phyloP scores from a whole-genome alignment of 2,329 filamentous ascomycete genomes.

The Talaromyces sp. region DNA sequence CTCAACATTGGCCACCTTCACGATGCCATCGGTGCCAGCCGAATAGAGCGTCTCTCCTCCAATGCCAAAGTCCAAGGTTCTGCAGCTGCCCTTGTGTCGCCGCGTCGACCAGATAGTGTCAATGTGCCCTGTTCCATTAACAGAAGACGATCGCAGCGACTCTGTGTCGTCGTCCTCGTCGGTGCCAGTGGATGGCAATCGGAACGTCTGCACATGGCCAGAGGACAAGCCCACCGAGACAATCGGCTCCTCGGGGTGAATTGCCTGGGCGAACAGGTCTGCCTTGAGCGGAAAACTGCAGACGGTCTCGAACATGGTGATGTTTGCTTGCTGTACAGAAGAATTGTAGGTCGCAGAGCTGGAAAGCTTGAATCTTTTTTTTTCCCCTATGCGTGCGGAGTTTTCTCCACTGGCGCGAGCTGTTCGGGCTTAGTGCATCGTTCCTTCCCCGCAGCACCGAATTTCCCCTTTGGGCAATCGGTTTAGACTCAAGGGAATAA shows the following conservation, averaged over 20 bases:
- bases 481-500: not conserved
- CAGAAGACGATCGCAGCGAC: conserved; percentile 37
- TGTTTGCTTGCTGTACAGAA: not conserved
- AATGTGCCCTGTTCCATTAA: conserved; percentile 64
- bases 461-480: not conserved
- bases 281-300: conserved; percentile 81
- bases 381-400: not conserved
- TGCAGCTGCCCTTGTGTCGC: conserved; percentile 90
- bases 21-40: conserved; percentile 58
- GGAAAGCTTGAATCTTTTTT: not conserved
- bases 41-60: conserved; percentile 67
- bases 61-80: conserved; percentile 69
- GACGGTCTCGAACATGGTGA: conserved; percentile 77
- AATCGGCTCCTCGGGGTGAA: conserved; percentile 79
- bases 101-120: conserved; percentile 81
- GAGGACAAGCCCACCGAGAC: conserved; percentile 79
- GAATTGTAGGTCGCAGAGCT: not conserved
- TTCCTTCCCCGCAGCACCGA: not conserved
- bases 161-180: conserved; percentile 45
- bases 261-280: conserved; percentile 81
- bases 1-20: conserved; percentile 55
- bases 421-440: not conserved
- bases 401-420: not conserved
- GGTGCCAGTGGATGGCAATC: conserved; percentile 58
- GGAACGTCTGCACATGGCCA: conserved; percentile 81